Evolutionary conservation across 1,139 yeast genomes (phyloP).

Genomic region (Taphrina betulina): DNA sequence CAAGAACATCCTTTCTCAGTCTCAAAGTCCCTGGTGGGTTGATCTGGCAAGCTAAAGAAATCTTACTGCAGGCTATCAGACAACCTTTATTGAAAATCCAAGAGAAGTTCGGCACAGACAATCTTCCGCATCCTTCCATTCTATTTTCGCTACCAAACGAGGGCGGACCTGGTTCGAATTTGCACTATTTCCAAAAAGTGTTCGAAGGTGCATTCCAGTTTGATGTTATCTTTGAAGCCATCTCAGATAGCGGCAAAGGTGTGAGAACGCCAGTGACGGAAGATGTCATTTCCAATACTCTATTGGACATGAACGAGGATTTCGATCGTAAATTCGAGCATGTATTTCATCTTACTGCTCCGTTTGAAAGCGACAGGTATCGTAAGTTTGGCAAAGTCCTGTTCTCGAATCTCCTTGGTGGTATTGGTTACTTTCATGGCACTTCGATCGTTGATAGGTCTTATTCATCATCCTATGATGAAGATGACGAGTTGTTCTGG

Average conservation of each 20-base stretch:
- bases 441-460: slow-evolving; percentile 77
- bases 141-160: slow-evolving; percentile 59
- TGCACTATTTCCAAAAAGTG: slow-evolving; percentile 74
- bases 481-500: slow-evolving; percentile 48
- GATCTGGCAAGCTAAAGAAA: slow-evolving; percentile 77
- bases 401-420: slow-evolving; percentile 81
- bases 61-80: slow-evolving; percentile 66
- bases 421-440: slow-evolving; percentile 87
- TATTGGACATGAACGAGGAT: slow-evolving; percentile 36
- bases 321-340: slow-evolving; percentile 59
- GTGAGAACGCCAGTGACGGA: not conserved
- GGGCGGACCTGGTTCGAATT: slow-evolving; percentile 65
- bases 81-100: slow-evolving; percentile 61
- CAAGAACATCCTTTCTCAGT: slow-evolving; percentile 55
- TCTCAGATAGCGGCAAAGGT: too few relatives aligned
- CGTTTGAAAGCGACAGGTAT: slow-evolving; percentile 54
- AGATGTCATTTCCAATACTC: slow-evolving; percentile 36
- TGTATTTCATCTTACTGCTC: slow-evolving; percentile 57
- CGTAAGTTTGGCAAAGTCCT: slow-evolving; percentile 69
- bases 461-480: slow-evolving; percentile 61
- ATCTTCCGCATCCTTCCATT: slow-evolving; percentile 47
- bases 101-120: slow-evolving; percentile 45
- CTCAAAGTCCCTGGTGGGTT: slow-evolving; percentile 69
- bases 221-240: slow-evolving; percentile 59
- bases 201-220: slow-evolving; percentile 73